These are phyloP conservation scores for Clonostachys solani DNA, from an alignment of 2,329 filamentous ascomycete genomes.

Conservation along the genomic window DNA sequence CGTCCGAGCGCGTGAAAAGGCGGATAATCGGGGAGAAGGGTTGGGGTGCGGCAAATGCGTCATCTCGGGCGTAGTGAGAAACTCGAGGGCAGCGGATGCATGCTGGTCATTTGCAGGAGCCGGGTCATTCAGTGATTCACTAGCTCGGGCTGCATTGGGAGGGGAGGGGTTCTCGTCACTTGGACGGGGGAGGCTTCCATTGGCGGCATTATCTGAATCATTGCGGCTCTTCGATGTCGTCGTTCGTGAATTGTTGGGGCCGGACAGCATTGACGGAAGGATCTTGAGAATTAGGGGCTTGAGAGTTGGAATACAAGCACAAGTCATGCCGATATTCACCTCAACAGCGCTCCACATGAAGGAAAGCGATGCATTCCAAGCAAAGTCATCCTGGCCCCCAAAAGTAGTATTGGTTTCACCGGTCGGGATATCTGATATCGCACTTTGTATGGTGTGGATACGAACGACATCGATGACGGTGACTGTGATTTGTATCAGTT, in stretches of 20 bases:
- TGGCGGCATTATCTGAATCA: too few relatives aligned
- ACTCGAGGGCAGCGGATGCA: slow-evolving; percentile 28
- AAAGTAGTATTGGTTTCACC: slow-evolving; percentile 35
- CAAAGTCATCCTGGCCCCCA: slow-evolving; percentile 48
- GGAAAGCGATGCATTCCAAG: slow-evolving; percentile 75
- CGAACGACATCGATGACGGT: slow-evolving; percentile 84
- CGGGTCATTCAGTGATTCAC: slow-evolving; percentile 11
- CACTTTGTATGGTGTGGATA: slow-evolving; percentile 84
- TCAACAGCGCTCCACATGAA: slow-evolving; percentile 95
- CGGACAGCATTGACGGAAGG: slow-evolving; percentile 49
- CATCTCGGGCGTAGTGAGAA: slow-evolving; percentile 37
- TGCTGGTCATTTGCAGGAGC: slow-evolving; percentile 13
- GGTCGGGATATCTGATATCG: slow-evolving; percentile 42
- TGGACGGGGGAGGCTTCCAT: slow-evolving; percentile 10
- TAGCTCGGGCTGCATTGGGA: slow-evolving; percentile 8
- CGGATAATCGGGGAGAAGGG: too few relatives aligned
- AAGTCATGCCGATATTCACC: slow-evolving; percentile 86
- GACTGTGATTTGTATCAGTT: slow-evolving; percentile 36
- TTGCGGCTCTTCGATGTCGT: slow-evolving; percentile 9
- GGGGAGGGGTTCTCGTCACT: slow-evolving; percentile 3
- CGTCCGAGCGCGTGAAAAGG: neutral
- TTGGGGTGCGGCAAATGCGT: too few relatives aligned
- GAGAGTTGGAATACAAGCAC: slow-evolving; percentile 85
- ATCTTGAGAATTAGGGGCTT: slow-evolving; percentile 76
- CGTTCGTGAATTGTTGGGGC: slow-evolving; percentile 3